These are phyloP conservation scores for Pinus albicaulis DNA, from an alignment of 75 land plant genomes.

Conservation along the genomic window DNA sequence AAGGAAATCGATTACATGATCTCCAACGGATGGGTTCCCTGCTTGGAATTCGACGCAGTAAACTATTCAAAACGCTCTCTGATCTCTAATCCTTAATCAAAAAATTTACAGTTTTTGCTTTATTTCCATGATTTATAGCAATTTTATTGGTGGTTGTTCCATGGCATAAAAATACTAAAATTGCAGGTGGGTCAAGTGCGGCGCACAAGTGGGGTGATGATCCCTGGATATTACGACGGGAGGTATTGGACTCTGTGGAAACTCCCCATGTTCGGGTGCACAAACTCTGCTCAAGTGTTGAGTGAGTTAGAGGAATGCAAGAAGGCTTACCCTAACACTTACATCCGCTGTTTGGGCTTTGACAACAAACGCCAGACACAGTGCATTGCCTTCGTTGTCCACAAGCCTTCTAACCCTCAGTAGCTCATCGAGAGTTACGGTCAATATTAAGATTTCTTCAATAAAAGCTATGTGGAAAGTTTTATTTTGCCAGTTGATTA, in stretches of 20 bases:
- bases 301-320: constrained; percentile 65
- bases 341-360: constrained; percentile 64
- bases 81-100: neutral
- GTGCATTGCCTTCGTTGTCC: constrained; percentile 53
- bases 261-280: constrained; percentile 82
- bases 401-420: constrained; percentile 23
- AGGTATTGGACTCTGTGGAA: constrained; percentile 80
- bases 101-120: neutral
- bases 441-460: too few species aligned
- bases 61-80: neutral
- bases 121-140: neutral
- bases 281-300: constrained; percentile 57
- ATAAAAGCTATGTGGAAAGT: too few species aligned
- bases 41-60: constrained; percentile 73
- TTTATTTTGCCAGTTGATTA: too few species aligned
- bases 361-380: constrained; percentile 62
- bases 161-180: neutral
- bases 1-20: constrained; percentile 74
- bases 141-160: neutral
- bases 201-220: constrained; percentile 19
- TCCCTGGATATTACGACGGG: constrained; percentile 73
- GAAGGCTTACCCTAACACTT: constrained; percentile 54
- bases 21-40: constrained; percentile 55
- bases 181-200: constrained; percentile 30
- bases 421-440: too few species aligned